Base-by-base conservation (phyloP, 2,329 filamentous ascomycete genomes). In the Beauveria brongniartii region DNA sequence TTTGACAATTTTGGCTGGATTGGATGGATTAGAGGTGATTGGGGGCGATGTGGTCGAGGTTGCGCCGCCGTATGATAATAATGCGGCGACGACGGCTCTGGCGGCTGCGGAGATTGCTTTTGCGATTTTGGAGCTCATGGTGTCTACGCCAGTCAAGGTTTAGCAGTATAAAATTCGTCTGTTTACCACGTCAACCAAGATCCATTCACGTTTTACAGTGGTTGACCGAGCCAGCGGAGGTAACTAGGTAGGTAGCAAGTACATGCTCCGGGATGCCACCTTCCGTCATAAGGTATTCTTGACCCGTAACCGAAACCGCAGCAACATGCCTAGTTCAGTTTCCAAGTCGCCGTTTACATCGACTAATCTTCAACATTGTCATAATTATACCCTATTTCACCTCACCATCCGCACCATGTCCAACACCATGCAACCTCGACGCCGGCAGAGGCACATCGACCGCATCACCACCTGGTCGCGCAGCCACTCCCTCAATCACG, bases 41-140 rank as follows among this genome's bases (percentile, higher is more conserved):
- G 91, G 90, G 0, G 91, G 89, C 0, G 91, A 95, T 74, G 83
- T 95, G 54, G 91, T 95, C 9, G 91, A 95, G 77, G 90, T 95
- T 4, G 83, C 87, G 34, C 91, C 91, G 0, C 88, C 87, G 24
- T 96, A 94, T 70, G 91, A 95, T 76, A 87, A 87, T 9, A 78
- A 78, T 12, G 89, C 85, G 1, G 91, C 94, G 75, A 86, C 85
- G 65, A 95, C 91, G 34, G 88, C 89, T 18, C 74, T 94, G 62
- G 89, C 89, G 6, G 91, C 85, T 1, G 90, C 90, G 43, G 91
- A 95, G 78, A 82, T 94, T 41, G 89, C 84, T 1, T 94, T 86
- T 72, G 90, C 94, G 75, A 82, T 94, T n/a, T 73, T 95, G 66
- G 65, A 67, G 41, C 63, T 66, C 3, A 67, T 67, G 66, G 54